Conservation (phyloP, 2,329 filamentous ascomycete genomes). For the Fusarium pseudograminearum region DNA sequence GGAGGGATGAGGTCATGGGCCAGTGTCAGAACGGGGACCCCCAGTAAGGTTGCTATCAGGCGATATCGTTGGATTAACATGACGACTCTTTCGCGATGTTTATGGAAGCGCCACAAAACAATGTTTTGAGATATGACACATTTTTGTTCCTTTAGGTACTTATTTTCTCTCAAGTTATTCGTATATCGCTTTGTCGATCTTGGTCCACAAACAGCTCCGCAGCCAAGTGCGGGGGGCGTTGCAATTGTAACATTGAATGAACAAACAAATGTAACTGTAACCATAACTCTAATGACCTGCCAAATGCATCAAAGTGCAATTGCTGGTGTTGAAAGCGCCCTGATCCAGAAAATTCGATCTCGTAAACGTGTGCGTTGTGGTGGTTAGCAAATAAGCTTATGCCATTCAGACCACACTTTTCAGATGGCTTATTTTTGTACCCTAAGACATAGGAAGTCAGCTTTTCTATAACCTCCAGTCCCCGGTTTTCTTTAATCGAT, state of each 20-base stretch:
- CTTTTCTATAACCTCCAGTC: no score
- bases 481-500: no score
- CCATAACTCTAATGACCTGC: no score
- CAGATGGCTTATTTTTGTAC: no score
- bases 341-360: no score
- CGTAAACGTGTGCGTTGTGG: no score
- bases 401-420: no score
- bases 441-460: no score
- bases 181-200: constrained; percentile 3
- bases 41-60: background rate
- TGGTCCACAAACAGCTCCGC: constrained; percentile 2
- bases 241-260: background rate
- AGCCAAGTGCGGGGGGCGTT: constrained; percentile 2
- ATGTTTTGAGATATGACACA: background rate
- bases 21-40: background rate
- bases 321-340: no score
- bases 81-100: background rate
- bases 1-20: constrained; percentile 22
- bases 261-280: background rate
- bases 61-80: background rate
- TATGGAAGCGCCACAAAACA: background rate
- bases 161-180: background rate
- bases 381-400: no score
- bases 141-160: background rate
- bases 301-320: no score